Base-by-base conservation (phyloP, 768 basidiomycete genomes). In the Boletus patriciae region DNA sequence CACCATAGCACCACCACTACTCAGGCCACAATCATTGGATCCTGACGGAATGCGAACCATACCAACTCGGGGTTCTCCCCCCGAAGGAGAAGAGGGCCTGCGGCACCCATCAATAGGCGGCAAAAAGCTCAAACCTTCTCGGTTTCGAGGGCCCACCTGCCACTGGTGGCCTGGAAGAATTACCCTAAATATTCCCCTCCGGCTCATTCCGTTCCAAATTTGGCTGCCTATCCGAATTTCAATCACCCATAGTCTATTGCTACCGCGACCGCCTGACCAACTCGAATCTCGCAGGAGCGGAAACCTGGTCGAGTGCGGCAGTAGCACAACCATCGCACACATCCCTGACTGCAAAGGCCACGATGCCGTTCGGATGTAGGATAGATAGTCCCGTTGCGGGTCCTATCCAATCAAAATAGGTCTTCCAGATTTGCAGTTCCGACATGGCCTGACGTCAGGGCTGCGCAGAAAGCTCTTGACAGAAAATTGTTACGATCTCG, bases 381-480 rank as follows among this genome's bases (percentile, higher is more conserved):
- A 41, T 4, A 19, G 27, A 42, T 49, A 15, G 21, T 16, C 16
- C 6, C 31, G 18, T 34, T 37, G 19, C 18, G 10, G 19, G 33
- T 3, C 25, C 38, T 19, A 31, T 44, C 47, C 40, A 40, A 48
- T 52, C 47, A 34, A 44, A 37, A 31, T n/a, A 38, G 10, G 31
- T 23, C 18, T 43, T 46, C 45, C 34, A 40, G 50, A 31, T 51
- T 19, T 42, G n/a, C 10, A 29, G 21, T 45, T 44, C 31, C 19
- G 34, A 55, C 49, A 61, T 52, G 21, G 50, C 48, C 50, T 68
- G 67, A 68, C 67, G 67, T 68, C 67, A 69, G 55, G n/a, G 29
- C 62, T 62, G 62, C 59, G 65, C 38, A 40, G 57, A 66, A 57
- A 55, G 56, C 62, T 41, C 57, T 55, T 19, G 49, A 55, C 53